Evolutionary conservation across 2,329 filamentous ascomycete genomes (phyloP).

Genomic region (Didymella pomorum): DNA sequence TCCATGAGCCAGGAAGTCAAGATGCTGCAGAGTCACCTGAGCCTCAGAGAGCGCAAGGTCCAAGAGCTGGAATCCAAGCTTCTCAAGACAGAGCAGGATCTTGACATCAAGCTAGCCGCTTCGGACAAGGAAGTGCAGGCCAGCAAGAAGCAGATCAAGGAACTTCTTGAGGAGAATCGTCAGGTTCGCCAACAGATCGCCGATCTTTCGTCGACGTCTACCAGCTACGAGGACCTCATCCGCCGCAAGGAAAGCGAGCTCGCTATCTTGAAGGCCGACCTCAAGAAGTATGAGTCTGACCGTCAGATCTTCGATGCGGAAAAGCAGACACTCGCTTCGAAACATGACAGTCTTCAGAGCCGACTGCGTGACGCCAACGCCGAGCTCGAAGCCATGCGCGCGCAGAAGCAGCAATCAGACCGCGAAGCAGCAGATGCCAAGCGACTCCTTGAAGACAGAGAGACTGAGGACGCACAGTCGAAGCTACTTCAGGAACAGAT

Average conservation of each 20-base stretch:
- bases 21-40: slow-evolving; percentile 89
- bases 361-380: slow-evolving; percentile 86
- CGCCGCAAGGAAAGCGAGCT: slow-evolving; percentile 94
- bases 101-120: slow-evolving; percentile 81
- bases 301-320: slow-evolving; percentile 81
- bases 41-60: slow-evolving; percentile 86
- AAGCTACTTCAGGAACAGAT: slow-evolving; percentile 87
- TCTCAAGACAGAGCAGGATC: slow-evolving; percentile 84
- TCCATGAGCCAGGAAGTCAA: slow-evolving; percentile 83
- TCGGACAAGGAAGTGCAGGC: slow-evolving; percentile 81
- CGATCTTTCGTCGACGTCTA: slow-evolving; percentile 88
- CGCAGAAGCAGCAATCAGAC: slow-evolving; percentile 83
- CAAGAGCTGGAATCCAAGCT: slow-evolving; percentile 86
- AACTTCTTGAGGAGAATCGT: slow-evolving; percentile 80
- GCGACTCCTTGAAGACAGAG: slow-evolving; percentile 82
- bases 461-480: slow-evolving; percentile 90
- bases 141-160: slow-evolving; percentile 75
- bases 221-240: slow-evolving; percentile 93
- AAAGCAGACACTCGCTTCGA: slow-evolving; percentile 71
- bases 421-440: slow-evolving; percentile 91
- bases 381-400: slow-evolving; percentile 84
- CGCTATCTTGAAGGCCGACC: slow-evolving; percentile 81
- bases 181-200: slow-evolving; percentile 85
- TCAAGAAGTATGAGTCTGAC: slow-evolving; percentile 83
- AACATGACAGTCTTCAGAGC: slow-evolving; percentile 80